Percentiles rank a stretch among this genome's conserved stretches.
Conservation (phyloP, 2,329 filamentous ascomycete genomes). For the Pseudocercospora vitis region DNA sequence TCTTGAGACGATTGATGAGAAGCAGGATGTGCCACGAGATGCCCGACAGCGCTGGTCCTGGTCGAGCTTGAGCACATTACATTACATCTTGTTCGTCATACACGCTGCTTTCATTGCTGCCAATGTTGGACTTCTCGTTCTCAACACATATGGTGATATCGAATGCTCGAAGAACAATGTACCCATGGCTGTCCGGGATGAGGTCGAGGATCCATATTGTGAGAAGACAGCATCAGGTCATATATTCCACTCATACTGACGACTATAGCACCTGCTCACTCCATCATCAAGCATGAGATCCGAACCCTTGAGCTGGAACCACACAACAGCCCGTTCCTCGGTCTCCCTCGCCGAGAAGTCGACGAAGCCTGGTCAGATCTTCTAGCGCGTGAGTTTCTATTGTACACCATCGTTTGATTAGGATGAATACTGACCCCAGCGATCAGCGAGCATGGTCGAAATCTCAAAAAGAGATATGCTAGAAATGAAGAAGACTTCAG, state of each 20-base stretch:
- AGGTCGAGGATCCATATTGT: slow-evolving; percentile 13
- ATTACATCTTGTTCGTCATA: slow-evolving; percentile 13
- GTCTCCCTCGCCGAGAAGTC: slow-evolving; percentile 14
- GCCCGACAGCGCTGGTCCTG: slow-evolving; percentile 5
- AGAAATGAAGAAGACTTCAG: slow-evolving; percentile 18
- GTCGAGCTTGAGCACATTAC: slow-evolving; percentile 3
- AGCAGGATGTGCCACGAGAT: neutral
- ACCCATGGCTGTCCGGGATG: neutral
- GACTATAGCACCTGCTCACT: slow-evolving; percentile 12
- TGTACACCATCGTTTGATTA: neutral
- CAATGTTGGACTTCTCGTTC: slow-evolving; percentile 12
- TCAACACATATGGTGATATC: slow-evolving; percentile 8
- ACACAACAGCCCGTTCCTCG: slow-evolving; percentile 11
- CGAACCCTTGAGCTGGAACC: slow-evolving; percentile 10
- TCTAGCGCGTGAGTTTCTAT: neutral
- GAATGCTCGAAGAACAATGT: neutral
- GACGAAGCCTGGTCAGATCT: slow-evolving; percentile 20
- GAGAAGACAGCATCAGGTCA: neutral
- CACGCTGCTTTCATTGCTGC: slow-evolving; percentile 15
- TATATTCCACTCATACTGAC: neutral
- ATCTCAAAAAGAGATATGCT: slow-evolving; percentile 16
- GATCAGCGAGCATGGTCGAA: slow-evolving; percentile 13
- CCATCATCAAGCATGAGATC: slow-evolving; percentile 15
- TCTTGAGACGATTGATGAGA: neutral
- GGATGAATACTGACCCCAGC: neutral